Evolutionary conservation across 1,139 yeast species (phyloP), one percentile per base, ranked within the genome.

Genomic region (Pichiaceae sp.): DNA sequence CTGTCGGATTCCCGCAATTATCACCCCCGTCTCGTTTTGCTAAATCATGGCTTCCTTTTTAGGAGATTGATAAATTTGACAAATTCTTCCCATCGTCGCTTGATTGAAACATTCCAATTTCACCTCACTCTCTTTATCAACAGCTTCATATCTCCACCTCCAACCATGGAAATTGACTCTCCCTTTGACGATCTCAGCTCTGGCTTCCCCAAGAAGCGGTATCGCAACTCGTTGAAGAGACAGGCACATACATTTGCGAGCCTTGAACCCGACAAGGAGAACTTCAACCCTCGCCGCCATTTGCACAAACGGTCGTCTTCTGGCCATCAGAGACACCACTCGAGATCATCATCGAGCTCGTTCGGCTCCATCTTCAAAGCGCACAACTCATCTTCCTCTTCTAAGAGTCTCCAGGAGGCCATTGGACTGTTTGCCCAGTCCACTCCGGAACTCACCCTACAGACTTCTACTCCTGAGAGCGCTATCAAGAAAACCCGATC

Each of bases 301-400:
- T 24, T 19, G 8, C 23, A 16, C 20, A 48, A 49, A 33, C 36
- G 53, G 35, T 52, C 53, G 2, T 37, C 49, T 14, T 38, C 47
- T 2, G 29, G 17, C 11, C 29, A 23, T 24, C 26, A 24, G 5
- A 18, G 18, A 17, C 27, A 19, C 15, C 35, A 18, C 5, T 32
- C 34, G 17, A 16, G 35, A 19, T 32, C 35, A 14, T 20, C 17
- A 5, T 32, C 35, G 14, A 27, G 24, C 17, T 27, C 35, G 12
- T 16, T 15, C n/a, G 26, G 31, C 6, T 33, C 35, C 26, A 33
- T 33, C 25, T 33, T 33, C 23, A 33, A 33, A 29, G 17, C 18
- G 5, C 31, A 28, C 17, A 24, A 18, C 14, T 18, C 35, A n/a
- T 16, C 35, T 4, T n/a, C 25, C 23, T 16, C 31, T 15, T 25